Base-by-base conservation (phyloP, 257 asterid species). In the Salvia rosmarinus region DNA sequence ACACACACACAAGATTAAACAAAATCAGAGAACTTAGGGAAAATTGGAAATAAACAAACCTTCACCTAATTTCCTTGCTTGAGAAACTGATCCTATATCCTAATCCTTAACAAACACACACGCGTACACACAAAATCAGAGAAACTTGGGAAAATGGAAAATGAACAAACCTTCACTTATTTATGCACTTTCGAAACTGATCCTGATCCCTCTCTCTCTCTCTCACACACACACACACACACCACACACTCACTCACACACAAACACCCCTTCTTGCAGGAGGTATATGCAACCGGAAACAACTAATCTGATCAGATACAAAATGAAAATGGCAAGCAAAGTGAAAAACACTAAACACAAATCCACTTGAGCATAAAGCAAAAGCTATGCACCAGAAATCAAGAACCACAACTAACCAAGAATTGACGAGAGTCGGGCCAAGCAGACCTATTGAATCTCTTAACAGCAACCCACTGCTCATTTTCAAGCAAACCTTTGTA, bases 381-480 rank as follows among this genome's bases (percentile, higher is more conserved):
- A 42, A 61, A 39, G 40, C 30, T n/a, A 43, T 14, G 67, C 67
- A 58, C 0, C 16, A 61, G 14, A 34, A 16, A 50, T 10, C 57
- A 49, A 50, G 9, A 21, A 28, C 37, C 6, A 57, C 32, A 30
- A 47, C 2, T 1, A 67, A 85, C 87, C 69, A 82, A 35, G 60
- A 85, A 85, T 30, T 82, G 89, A 42, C 89, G 84, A 70, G 85
- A 78, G 80, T 82, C 89, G 23, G 89, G 89, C 87, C 87, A 85
- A 71, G 89, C 89, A 49, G 81, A 78, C 68, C 74, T 83, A 47
- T 85, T 85, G 51, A 85, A 85, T 8, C 89, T 82, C 81, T 85
- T 85, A 76, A 85, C 85, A 47, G 89, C 89, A 80, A 85, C 62
- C 83, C 74, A 76, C 3, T 56, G 44, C 23, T 77, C 84, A 80